phyloP scores from a whole-genome alignment of 805 yeast species.

The Nakazawaea ernobii region DNA sequence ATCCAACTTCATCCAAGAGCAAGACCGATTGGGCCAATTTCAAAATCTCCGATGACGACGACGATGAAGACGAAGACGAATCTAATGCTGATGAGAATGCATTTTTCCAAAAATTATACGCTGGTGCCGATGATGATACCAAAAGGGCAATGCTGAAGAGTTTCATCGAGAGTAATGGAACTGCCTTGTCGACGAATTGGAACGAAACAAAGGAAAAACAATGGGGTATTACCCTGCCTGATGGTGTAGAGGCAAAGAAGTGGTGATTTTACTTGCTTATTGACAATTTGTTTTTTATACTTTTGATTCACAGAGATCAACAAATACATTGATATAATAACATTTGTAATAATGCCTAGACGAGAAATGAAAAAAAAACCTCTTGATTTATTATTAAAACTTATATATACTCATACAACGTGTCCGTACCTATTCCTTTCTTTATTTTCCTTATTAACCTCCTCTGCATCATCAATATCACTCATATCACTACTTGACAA shows the following conservation, averaged over 20 bases:
- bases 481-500: conserved; percentile 6
- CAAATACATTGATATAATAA: no score
- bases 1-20: conserved; percentile 63
- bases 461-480: conserved; percentile 2
- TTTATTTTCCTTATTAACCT: background rate
- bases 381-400: no score
- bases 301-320: no score
- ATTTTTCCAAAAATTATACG: conserved; percentile 72
- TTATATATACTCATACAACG: background rate
- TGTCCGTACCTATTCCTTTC: background rate
- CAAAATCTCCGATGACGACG: conserved; percentile 32
- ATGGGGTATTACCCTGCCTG: conserved; percentile 70
- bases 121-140: conserved; percentile 81
- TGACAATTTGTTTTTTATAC: background rate
- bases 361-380: no score
- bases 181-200: conserved; percentile 93
- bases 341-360: no score
- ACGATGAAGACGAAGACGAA: conserved; percentile 38
- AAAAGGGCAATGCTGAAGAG: conserved; percentile 96
- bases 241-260: conserved; percentile 57
- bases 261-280: conserved; percentile 29
- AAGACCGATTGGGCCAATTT: conserved; percentile 65
- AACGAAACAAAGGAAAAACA: conserved; percentile 63
- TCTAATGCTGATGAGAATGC: conserved; percentile 48
- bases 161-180: conserved; percentile 88